Evolutionary conservation across 2,329 filamentous ascomycete species (phyloP).

Genomic region (Colletotrichum phormii): DNA sequence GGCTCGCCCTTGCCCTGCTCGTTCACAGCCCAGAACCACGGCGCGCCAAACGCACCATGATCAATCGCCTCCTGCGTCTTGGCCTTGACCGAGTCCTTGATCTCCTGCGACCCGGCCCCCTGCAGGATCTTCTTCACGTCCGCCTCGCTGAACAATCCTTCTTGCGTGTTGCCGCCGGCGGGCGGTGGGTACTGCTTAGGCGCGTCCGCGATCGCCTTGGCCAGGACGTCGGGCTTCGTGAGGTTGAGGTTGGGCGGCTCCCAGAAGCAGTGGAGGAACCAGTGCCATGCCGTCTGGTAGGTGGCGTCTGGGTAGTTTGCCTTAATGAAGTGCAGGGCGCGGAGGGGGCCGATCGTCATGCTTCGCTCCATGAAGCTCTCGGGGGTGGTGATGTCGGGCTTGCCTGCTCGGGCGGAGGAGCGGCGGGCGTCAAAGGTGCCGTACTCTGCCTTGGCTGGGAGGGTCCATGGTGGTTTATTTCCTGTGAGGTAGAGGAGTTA

Average conservation of each 20-base stretch:
- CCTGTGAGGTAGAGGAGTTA: conserved; percentile 52
- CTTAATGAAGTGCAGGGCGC: conserved; percentile 76
- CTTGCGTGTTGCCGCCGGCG: conserved; percentile 31
- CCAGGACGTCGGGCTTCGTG: conserved; percentile 66
- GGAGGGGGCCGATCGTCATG: conserved; percentile 67
- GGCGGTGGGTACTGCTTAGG: conserved; percentile 34
- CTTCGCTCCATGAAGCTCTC: conserved; percentile 56
- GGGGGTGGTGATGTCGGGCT: conserved; percentile 51
- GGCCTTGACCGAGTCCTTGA: conserved; percentile 59
- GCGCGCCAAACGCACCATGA: conserved; percentile 79
- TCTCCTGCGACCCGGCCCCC: conserved; percentile 59
- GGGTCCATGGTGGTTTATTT: conserved; percentile 80
- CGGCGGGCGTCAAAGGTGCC: conserved; percentile 55
- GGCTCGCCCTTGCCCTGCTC: conserved; percentile 68
- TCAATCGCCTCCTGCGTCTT: conserved; percentile 72
- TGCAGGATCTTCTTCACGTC: conserved; percentile 68
- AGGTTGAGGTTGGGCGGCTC: conserved; percentile 68
- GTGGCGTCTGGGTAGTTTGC: conserved; percentile 58
- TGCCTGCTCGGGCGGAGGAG: conserved; percentile 51
- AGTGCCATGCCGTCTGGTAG: conserved; percentile 65
- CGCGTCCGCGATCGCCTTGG: conserved; percentile 48
- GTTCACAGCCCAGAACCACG: conserved; percentile 79
- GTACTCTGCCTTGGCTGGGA: conserved; percentile 75
- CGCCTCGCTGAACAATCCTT: conserved; percentile 57
- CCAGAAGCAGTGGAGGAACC: conserved; percentile 73